Conservation (phyloP, 2,329 filamentous ascomycete genomes). For the Xylariales sp. region DNA sequence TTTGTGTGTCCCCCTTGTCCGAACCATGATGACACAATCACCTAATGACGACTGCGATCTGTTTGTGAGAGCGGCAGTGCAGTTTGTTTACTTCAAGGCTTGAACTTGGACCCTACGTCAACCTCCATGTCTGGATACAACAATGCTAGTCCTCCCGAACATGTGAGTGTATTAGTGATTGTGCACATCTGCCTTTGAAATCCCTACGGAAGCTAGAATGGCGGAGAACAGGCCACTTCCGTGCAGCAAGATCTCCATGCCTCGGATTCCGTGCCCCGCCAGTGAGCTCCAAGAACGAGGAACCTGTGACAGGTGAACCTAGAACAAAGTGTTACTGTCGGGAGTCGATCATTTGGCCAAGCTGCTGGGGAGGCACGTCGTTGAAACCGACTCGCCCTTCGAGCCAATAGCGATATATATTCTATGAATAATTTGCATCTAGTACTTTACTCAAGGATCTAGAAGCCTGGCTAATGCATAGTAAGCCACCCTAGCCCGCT, state of each 20-base stretch:
- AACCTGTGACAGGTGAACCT: constrained; percentile 4
- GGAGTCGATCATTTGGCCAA: constrained; percentile 8
- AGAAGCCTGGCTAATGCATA: constrained; percentile 4
- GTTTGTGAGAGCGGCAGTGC: neutral
- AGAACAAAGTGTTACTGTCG: neutral
- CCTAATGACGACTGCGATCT: neutral
- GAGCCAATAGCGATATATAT: constrained; percentile 7
- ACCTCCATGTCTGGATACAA: neutral
- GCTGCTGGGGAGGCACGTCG: constrained; percentile 1
- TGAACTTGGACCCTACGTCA: neutral
- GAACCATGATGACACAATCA: neutral
- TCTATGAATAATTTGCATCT: constrained; percentile 10
- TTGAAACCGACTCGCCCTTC: constrained; percentile 2
- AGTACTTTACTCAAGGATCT: neutral
- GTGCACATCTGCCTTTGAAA: neutral
- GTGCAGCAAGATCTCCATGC: neutral
- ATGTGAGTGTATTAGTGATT: neutral
- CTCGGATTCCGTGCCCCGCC: constrained; percentile 1
- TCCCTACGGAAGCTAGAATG: neutral
- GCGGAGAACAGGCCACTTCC: neutral
- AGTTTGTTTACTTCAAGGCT: neutral
- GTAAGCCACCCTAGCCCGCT: neutral
- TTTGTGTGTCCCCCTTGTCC: neutral
- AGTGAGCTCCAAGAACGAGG: neutral
- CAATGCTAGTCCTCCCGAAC: neutral